Percentiles rank a stretch among this genome's conserved stretches.
Evolutionary conservation across 2,329 filamentous ascomycete genomes (phyloP).

Genomic region (Mollisia scopiformis): DNA sequence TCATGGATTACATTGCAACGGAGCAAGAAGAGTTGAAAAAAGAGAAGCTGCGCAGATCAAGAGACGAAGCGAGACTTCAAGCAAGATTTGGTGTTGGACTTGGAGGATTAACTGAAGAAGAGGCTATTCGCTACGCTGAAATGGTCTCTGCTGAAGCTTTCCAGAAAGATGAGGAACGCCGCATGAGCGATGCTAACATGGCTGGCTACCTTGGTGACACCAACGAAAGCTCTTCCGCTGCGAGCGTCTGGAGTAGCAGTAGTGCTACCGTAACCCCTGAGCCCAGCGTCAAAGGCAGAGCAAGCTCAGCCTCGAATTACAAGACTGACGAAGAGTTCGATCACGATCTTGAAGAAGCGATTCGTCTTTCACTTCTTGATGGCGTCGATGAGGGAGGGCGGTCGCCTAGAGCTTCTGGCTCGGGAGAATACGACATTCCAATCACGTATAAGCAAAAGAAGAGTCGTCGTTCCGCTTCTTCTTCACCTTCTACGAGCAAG

Average conservation of each 20-base stretch:
- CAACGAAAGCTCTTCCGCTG: conserved; percentile 37
- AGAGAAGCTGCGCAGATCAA: conserved; percentile 68
- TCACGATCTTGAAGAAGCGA: conserved; percentile 65
- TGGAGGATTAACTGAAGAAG: conserved; percentile 66
- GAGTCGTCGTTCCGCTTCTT: conserved; percentile 41
- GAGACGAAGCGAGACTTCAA: conserved; percentile 71
- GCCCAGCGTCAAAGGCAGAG: conserved; percentile 49
- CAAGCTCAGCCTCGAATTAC: conserved; percentile 24
- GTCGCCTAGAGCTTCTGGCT: conserved; percentile 49
- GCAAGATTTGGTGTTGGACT: conserved; percentile 85
- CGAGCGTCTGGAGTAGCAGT: conserved; percentile 40
- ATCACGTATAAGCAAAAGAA: conserved; percentile 52
- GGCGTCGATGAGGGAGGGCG: conserved; percentile 50
- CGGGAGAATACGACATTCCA: conserved; percentile 54
- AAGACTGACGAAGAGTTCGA: conserved; percentile 52
- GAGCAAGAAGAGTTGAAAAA: conserved; percentile 79
- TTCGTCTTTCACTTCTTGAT: conserved; percentile 63
- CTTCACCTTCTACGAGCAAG: conserved; percentile 41
- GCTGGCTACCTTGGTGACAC: conserved; percentile 54
- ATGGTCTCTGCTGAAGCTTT: conserved; percentile 68
- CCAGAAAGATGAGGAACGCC: conserved; percentile 57
- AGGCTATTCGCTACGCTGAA: conserved; percentile 65
- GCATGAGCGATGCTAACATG: conserved; percentile 45
- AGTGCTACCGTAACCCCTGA: conserved; percentile 58
- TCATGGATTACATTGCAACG: conserved; percentile 83